Evolutionary conservation across 495 filamentous ascomycete genomes (phyloP).

Genomic region (Thozetella sp.): DNA sequence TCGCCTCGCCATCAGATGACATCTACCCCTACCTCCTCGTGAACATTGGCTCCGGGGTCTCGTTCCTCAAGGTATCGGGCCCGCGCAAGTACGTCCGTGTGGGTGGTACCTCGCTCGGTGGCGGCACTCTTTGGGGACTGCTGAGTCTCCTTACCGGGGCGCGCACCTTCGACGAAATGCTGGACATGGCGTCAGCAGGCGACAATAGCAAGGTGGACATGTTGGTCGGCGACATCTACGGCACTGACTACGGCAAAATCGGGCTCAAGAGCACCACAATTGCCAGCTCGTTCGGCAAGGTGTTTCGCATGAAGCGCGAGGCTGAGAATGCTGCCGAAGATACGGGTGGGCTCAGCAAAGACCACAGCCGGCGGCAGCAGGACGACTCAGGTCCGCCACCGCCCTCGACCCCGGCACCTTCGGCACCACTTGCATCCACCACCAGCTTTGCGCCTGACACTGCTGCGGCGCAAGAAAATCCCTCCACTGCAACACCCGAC

Average conservation of each 20-base stretch:
- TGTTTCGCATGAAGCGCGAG: slow-evolving; percentile 79
- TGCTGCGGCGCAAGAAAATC: neutral
- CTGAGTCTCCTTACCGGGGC: slow-evolving; percentile 88
- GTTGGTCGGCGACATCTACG: slow-evolving; percentile 98
- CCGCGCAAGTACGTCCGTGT: slow-evolving; percentile 84
- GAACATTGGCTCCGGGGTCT: slow-evolving; percentile 98
- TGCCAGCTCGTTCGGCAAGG: slow-evolving; percentile 94
- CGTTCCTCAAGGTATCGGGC: slow-evolving; percentile 97
- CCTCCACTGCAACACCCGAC: slow-evolving; percentile 4
- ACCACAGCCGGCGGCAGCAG: slow-evolving; percentile 33
- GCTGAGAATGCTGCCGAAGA: slow-evolving; percentile 81
- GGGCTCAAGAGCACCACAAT: slow-evolving; percentile 93
- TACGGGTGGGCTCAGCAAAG: slow-evolving; percentile 60
- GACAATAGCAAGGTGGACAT: slow-evolving; percentile 95
- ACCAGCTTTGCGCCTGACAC: neutral
- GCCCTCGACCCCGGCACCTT: slow-evolving; percentile 10
- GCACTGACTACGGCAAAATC: slow-evolving; percentile 92
- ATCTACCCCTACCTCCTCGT: slow-evolving; percentile 97
- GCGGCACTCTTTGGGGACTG: slow-evolving; percentile 94
- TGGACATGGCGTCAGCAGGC: slow-evolving; percentile 88
- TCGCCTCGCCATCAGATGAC: slow-evolving; percentile 66
- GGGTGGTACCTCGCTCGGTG: slow-evolving; percentile 91
- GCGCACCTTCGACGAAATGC: slow-evolving; percentile 91
- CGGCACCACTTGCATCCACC: neutral
- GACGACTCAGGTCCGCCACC: slow-evolving; percentile 12